A percentile compares a stretch with the other conserved stretches of the same genome.
Evolutionary conservation across 1,139 yeast species (phyloP).

Genomic region (Wickerhamomyces sp.): DNA sequence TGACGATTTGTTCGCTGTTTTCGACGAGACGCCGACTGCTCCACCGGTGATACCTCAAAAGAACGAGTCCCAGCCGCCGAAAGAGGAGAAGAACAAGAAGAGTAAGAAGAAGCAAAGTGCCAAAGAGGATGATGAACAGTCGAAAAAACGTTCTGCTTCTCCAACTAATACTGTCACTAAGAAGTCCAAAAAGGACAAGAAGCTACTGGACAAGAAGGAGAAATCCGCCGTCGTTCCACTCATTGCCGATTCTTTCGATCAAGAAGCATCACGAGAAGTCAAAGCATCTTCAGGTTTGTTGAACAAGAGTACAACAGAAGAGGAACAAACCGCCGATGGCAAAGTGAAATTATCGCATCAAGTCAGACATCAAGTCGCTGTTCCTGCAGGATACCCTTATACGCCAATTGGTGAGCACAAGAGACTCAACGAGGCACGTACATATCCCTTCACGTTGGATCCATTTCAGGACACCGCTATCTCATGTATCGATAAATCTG

Average conservation of each 20-base stretch:
- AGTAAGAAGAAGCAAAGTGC: conserved; percentile 10
- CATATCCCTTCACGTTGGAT: conserved; percentile 88
- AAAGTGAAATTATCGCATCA: conserved; percentile 81
- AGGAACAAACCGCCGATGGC: conserved; percentile 34
- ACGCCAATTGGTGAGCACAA: conserved; percentile 84
- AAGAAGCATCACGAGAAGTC: conserved; percentile 87
- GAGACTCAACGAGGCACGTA: conserved; percentile 68
- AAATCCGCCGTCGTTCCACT: conserved; percentile 47
- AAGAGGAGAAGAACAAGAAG: conserved; percentile 14
- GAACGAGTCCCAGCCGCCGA: too few species aligned
- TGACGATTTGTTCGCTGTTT: conserved; percentile 66
- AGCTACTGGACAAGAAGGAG: conserved; percentile 30
- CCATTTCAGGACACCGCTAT: conserved; percentile 96
- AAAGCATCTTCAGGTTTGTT: conserved; percentile 71
- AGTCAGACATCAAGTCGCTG: conserved; percentile 95
- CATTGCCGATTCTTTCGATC: conserved; percentile 85
- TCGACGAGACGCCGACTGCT: conserved; percentile 47
- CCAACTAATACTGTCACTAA: conserved; percentile 17
- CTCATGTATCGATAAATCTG: conserved; percentile 89
- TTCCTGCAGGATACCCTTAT: conserved; percentile 88
- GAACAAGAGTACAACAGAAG: conserved; percentile 33
- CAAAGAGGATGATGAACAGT: conserved; percentile 6
- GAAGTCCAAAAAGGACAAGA: conserved; percentile 26
- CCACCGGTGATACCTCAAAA: conserved; percentile 28
- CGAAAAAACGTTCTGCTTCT: conserved; percentile 24